These are phyloP conservation scores for Pseudopediastrum boryanum DNA, from an alignment of 139 green algal species.

Conservation along the genomic window DNA sequence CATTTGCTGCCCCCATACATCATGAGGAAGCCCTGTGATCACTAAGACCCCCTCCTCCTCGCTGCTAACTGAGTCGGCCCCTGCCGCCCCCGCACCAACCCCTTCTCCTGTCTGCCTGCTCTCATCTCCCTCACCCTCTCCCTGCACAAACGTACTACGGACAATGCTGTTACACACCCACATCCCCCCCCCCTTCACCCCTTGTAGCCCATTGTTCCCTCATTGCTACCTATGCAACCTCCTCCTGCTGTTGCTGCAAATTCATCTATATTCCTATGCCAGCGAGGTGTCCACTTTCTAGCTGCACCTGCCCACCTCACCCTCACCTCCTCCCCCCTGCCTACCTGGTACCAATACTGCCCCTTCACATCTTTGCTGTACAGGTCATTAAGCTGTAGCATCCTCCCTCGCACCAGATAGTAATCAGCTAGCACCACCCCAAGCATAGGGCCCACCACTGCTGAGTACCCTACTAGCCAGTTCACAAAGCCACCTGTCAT, in stretches of 20 bases:
- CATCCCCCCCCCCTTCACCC: background rate
- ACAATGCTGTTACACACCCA: background rate
- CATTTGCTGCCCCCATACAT: too few species aligned
- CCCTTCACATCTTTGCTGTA: slow-evolving; percentile 39
- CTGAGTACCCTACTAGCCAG: slow-evolving; percentile 80
- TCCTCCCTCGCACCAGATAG: slow-evolving; percentile 58
- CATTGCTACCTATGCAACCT: background rate
- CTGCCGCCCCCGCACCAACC: too few species aligned
- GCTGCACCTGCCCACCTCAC: background rate
- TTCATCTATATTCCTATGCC: background rate
- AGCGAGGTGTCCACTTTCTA: background rate
- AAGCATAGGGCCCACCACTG: slow-evolving; percentile 57
- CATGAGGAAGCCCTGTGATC: too few species aligned
- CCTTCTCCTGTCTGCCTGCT: too few species aligned
- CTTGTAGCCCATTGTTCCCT: too few species aligned
- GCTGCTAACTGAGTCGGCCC: too few species aligned
- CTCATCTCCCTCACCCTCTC: too few species aligned
- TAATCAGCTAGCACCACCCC: slow-evolving; percentile 72
- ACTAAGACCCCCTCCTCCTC: too few species aligned
- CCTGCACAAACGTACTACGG: background rate
- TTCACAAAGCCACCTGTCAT: slow-evolving; percentile 70
- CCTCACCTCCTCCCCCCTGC: background rate
- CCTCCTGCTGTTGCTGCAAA: background rate
- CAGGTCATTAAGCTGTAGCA: slow-evolving; percentile 67
- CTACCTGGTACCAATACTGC: slow-evolving; percentile 71